Evolutionary conservation across 805 yeast genomes (phyloP), one percentile per base, ranked within the genome.

Genomic region (Yueomyces sinensis): DNA sequence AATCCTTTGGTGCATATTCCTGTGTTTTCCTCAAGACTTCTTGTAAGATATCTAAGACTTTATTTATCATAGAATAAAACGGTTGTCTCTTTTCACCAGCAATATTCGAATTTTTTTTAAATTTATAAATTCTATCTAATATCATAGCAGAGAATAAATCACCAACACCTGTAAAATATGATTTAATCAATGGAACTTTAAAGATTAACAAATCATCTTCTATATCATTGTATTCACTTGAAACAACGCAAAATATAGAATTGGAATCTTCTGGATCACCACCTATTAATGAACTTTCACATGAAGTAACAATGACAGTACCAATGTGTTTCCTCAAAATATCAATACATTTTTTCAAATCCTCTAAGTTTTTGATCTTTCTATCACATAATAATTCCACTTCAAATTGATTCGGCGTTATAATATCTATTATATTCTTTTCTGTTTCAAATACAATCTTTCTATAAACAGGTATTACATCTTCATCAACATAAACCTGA

Each of bases 101-200:
- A 9, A 31, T 17, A 24, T 36, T 37, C 3, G 34, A 32, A n/a
- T 44, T 30, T 25, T 25, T 25, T 9, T 25, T n/a, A 25, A 25
- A 25, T 25, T n/a, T 25, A 44, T 56, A 61, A 20, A 76, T 59
- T 43, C 82, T 68, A 53, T 80, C 93, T 5, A 82, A 45, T 23
- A 86, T 54, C 28, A 87, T 54, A 0, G 94, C 89, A 0, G 94
- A 77, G 46, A 89, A 87, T 29, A 87, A 57, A 49, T 87, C 97
- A 5, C 97, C 97, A 0, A 91, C 94, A 2, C 97, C 97, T 0
- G 95, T 83, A 58, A 87, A 89, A 53, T 89, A 84, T 4, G 89
- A 76, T 36, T 77, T 73, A 29, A 83, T 70, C 25, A 66, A 62
- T 2, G 82, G 79, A 13, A 80, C 66, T 42, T 66, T 65, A 46